Evolutionary conservation across 73 alveolate genomes (phyloP), one percentile per base, ranked within the genome.

Genomic region (Paramecium biaurelia): DNA sequence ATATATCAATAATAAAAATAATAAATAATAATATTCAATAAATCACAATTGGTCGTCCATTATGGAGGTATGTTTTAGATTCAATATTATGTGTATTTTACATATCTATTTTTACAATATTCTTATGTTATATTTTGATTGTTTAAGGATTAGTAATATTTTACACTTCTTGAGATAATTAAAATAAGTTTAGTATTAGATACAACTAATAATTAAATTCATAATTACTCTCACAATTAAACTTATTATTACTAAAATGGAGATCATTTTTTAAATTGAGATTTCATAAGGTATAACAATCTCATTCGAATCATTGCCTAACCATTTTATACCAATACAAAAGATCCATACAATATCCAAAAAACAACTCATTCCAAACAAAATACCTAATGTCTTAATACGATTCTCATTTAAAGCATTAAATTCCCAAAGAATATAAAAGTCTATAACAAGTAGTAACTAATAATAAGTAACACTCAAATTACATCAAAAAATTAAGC

Each of bases 401-500:
- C 59, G 37, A 15, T 74, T 74, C 58, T 74, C 87, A 37, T 74
- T 41, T 28, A 74, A 37, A 9, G 67, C 87, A 74, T 41, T 41
- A 15, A 34, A 74, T 37, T 37, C 57, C 67, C 59, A 74, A 3
- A 74, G 58, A 1, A 74, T 74, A 74, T 74, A 74, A 10, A 74
- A 74, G 24, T 74, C 87, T 21, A 74, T 74, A 11, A 74, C 12
- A 30, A 74, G 20, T 7, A 74, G 35, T 8, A 74, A 34, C 87
- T 74, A 74, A 74, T 6, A 35, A 32, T 34, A n/a, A 32, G 38
- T 5, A 74, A 74, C 34, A 74, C 45, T 0, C 45, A 15, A 35
- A 11, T 74, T 74, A 74, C 87, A 74, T 74, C 87, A 37, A 74
- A 74, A 74, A 74, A 74, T 74, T 74, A 20, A 11, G 87, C 67